These are phyloP conservation scores for Candida adriatica DNA, from an alignment of 805 yeast genomes.

Conservation along the genomic window DNA sequence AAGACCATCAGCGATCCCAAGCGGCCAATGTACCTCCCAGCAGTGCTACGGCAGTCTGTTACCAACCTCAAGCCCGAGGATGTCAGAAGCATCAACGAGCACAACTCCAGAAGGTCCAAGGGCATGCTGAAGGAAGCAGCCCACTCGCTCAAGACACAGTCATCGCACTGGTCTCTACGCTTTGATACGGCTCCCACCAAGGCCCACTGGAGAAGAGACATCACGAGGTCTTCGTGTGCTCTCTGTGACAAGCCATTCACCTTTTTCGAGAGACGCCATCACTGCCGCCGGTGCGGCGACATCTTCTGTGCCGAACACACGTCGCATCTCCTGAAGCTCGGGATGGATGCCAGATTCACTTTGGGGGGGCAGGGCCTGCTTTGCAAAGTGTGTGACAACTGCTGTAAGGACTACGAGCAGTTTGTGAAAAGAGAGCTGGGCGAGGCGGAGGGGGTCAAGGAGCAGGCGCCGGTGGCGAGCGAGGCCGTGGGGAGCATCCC, in stretches of 20 bases:
- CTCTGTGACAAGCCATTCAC: slow-evolving; percentile 66
- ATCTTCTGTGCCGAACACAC: slow-evolving; percentile 69
- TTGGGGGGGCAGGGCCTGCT: slow-evolving; percentile 63
- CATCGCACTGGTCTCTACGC: slow-evolving; percentile 21
- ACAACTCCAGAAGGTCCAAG: slow-evolving; percentile 20
- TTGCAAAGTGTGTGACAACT: slow-evolving; percentile 63
- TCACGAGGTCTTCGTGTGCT: slow-evolving; percentile 53
- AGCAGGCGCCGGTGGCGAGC: slow-evolving; percentile 8
- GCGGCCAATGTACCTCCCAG: slow-evolving; percentile 86
- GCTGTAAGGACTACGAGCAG: slow-evolving; percentile 55
- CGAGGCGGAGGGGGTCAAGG: slow-evolving; percentile 2
- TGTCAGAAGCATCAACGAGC: slow-evolving; percentile 24
- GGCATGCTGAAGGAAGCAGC: slow-evolving; percentile 20
- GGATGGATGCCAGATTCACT: slow-evolving; percentile 54
- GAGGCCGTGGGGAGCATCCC: slow-evolving; percentile 47
- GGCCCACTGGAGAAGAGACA: slow-evolving; percentile 72
- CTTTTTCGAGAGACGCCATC: slow-evolving; percentile 73
- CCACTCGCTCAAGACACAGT: slow-evolving; percentile 21
- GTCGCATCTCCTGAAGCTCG: slow-evolving; percentile 45
- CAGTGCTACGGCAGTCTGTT: slow-evolving; percentile 59
- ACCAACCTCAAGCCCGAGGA: slow-evolving; percentile 38
- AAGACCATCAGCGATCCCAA: slow-evolving; percentile 72
- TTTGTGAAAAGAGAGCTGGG: slow-evolving; percentile 29
- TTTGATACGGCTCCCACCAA: slow-evolving; percentile 32
- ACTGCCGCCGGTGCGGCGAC: slow-evolving; percentile 82